phyloP scores from a whole-genome alignment of 1,139 yeast genomes.

The Pneumocystis oryctolagi region DNA sequence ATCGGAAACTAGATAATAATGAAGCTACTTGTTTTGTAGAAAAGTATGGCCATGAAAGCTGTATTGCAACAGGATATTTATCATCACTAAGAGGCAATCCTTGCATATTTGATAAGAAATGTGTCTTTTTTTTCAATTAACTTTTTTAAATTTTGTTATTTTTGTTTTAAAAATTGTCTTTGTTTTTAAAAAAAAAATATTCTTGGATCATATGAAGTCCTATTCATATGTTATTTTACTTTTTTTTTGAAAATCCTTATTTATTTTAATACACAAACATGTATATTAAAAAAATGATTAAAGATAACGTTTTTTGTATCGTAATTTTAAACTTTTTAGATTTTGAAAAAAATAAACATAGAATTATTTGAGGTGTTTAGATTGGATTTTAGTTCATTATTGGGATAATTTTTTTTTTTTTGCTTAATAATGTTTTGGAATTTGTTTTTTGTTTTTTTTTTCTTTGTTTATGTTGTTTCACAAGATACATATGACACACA shows the following conservation, averaged over 20 bases:
- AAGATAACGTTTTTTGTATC: not conserved
- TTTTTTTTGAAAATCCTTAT: no score
- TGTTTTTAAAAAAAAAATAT: no score
- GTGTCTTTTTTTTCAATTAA: not conserved
- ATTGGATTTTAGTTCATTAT: not conserved
- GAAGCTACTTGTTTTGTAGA: constrained; percentile 2
- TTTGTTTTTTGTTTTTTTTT: not conserved
- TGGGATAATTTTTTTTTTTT: not conserved
- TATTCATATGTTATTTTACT: no score
- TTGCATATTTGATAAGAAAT: not conserved
- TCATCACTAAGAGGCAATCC: not conserved
- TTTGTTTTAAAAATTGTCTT: not conserved
- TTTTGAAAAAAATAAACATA: no score
- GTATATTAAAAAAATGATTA: no score
- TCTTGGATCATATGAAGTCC: not conserved
- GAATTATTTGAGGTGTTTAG: no score
- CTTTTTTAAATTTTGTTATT: not conserved
- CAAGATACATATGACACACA: not conserved
- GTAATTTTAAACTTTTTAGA: not conserved
- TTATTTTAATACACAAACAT: no score
- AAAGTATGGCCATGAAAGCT: constrained; percentile 10
- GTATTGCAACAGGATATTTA: constrained; percentile 6
- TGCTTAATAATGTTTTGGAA: not conserved
- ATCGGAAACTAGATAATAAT: constrained; percentile 1
- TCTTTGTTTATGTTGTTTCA: not conserved